A percentile compares a stretch with the other conserved stretches of the same genome.
Conservation (phyloP, 2,329 filamentous ascomycete species). For the Diplodia corticola region DNA sequence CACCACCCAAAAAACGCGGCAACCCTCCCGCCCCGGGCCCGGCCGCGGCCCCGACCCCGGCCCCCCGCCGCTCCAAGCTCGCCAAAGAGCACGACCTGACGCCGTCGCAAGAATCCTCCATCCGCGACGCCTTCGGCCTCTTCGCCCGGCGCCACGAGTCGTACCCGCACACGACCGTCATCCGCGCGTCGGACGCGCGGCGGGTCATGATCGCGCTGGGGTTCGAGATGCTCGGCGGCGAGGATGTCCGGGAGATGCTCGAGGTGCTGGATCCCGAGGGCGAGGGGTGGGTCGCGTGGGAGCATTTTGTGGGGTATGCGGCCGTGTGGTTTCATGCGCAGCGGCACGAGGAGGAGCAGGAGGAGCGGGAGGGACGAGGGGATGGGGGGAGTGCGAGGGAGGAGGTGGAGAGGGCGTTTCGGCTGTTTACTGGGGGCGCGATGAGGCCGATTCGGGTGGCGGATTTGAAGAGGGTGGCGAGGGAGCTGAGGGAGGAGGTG, state of each 20-base stretch:
- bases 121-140: slow-evolving; percentile 83
- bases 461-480: slow-evolving; percentile 76
- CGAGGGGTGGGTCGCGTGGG: slow-evolving; percentile 75
- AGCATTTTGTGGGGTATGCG: slow-evolving; percentile 82
- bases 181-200: slow-evolving; percentile 48
- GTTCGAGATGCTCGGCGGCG: slow-evolving; percentile 66
- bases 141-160: slow-evolving; percentile 66
- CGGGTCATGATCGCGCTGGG: slow-evolving; percentile 55
- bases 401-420: slow-evolving; percentile 81
- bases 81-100: slow-evolving; percentile 89
- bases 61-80: slow-evolving; percentile 72
- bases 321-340: slow-evolving; percentile 73
- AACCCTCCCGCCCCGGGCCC: neutral
- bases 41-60: neutral
- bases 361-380: slow-evolving; percentile 29
- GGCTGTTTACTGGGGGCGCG: slow-evolving; percentile 67
- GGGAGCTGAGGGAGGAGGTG: slow-evolving; percentile 79
- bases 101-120: slow-evolving; percentile 82
- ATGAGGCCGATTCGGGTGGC: slow-evolving; percentile 71
- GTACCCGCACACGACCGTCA: slow-evolving; percentile 50
- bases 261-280: slow-evolving; percentile 80
- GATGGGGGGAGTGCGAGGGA: slow-evolving; percentile 45
- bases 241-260: slow-evolving; percentile 74
- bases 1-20: slow-evolving; percentile 1
- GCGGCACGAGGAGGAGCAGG: neutral